Percentiles rank a stretch among this genome's conserved stretches.
phyloP scores from a whole-genome alignment of 495 filamentous ascomycete species.

The Aspergillus incahuasiensis region DNA sequence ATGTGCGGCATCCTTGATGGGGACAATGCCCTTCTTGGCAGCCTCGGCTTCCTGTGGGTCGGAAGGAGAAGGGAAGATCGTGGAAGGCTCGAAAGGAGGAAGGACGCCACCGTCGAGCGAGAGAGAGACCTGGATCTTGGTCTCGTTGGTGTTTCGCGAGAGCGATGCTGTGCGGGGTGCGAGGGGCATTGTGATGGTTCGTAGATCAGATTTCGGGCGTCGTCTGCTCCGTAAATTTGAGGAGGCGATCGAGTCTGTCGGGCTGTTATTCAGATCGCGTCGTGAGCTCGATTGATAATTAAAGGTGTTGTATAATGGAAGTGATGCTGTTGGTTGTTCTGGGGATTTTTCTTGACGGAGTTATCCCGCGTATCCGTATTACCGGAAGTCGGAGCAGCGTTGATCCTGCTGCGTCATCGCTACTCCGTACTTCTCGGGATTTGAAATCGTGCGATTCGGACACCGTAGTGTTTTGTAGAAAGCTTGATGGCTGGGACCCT shows the following conservation, averaged over 20 bases:
- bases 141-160: slow-evolving; percentile 90
- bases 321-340: neutral
- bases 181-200: slow-evolving; percentile 28
- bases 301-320: slow-evolving; percentile 1
- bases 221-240: neutral
- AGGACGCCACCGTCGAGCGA: slow-evolving; percentile 87
- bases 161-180: slow-evolving; percentile 64
- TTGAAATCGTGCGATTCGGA: neutral
- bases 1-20: slow-evolving; percentile 71
- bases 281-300: neutral
- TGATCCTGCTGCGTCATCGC: slow-evolving; percentile 18
- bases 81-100: slow-evolving; percentile 50
- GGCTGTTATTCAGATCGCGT: neutral
- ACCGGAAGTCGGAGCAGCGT: slow-evolving; percentile 11
- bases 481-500: neutral
- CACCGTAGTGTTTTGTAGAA: neutral
- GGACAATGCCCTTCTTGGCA: slow-evolving; percentile 73
- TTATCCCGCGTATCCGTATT: slow-evolving; percentile 13
- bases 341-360: slow-evolving; percentile 6
- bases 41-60: slow-evolving; percentile 39
- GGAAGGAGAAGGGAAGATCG: slow-evolving; percentile 35
- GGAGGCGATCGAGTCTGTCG: neutral
- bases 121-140: slow-evolving; percentile 87
- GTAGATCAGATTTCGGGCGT: neutral
- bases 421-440: neutral